Evolutionary conservation across 2,329 filamentous ascomycete species (phyloP), one percentile per base, ranked within the genome.

Genomic region (Fusarium sororula): DNA sequence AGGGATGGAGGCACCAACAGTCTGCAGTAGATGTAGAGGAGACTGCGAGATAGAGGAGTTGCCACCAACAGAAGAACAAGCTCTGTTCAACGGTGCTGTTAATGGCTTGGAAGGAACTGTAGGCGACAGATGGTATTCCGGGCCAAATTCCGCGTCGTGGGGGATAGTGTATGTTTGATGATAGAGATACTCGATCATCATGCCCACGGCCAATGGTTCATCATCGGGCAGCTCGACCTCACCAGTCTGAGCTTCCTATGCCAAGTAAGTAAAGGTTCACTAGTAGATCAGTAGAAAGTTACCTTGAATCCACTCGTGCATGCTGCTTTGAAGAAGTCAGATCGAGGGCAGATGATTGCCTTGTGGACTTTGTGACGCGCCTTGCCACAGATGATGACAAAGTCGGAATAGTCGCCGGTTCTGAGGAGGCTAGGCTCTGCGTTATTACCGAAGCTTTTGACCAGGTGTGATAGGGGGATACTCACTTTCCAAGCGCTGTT

Each of bases 51-150:
- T 14, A 17, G 45, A 17, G 10, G 45, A n/a, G 26, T 48, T 20
- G 7, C 26, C 10, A 4, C 48, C 14, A 11, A 2, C 5, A 35
- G 28, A 14, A 24, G 14, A 7, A 35, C 48, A 7, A 10, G 2
- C 18, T 14, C 8, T 24, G 6, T n/a, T 14, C 15, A 7, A 24
- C 17, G 12, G 28, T 6, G n/a, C 30, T 35, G 48, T 24, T 51
- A 11, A 4, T 4, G 22, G 11, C 18, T 5, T 12, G 22, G 6
- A 14, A 14, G 22, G 6, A 18, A 24, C 7, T 12, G 1, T 7
- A 20, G 17, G 8, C 3, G 17, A 18, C 6, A 4, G 0, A 2
- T 24, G 15, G 5, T 51, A n/a, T 5, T 24, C 8, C 22, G 4
- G 30, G 10, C 14, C 17, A 8, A 51, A 8, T 6, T 9, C 18